phyloP scores from a whole-genome alignment of 164 flowering plant species.

The Akebia trifoliata region DNA sequence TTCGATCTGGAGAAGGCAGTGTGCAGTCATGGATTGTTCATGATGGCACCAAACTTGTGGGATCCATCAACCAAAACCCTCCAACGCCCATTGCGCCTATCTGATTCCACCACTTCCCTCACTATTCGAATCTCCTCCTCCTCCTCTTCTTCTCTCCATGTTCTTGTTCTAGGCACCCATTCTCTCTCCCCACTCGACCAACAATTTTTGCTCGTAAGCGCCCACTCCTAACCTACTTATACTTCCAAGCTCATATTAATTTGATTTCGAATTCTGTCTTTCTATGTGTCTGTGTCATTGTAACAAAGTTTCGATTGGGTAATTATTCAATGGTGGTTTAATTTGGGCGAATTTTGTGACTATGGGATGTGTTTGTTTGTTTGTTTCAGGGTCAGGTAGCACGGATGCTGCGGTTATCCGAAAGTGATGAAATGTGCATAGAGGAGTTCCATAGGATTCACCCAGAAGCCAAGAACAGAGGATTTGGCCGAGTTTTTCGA shows the following conservation, averaged over 20 bases:
- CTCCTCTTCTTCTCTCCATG: slow-evolving; percentile 13
- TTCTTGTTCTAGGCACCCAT: slow-evolving; percentile 16
- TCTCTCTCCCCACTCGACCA: slow-evolving; percentile 18
- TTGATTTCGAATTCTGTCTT: too few species aligned
- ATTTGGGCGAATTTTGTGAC: too few species aligned
- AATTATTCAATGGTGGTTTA: too few species aligned
- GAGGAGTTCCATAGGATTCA: slow-evolving; percentile 33
- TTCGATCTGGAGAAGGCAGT: slow-evolving; percentile 36
- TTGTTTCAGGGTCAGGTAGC: slow-evolving; percentile 33
- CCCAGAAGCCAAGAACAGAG: slow-evolving; percentile 20
- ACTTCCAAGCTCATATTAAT: too few species aligned
- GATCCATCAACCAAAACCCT: slow-evolving; percentile 29
- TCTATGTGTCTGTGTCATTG: too few species aligned
- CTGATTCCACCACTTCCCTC: slow-evolving; percentile 19
- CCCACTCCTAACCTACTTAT: too few species aligned
- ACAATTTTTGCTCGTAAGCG: slow-evolving; percentile 17
- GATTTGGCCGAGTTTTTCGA: slow-evolving; percentile 53
- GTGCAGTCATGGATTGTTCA: slow-evolving; percentile 46
- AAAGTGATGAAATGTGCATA: slow-evolving; percentile 26
- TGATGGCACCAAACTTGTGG: slow-evolving; percentile 53
- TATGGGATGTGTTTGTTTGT: not conserved
- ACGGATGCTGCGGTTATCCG: slow-evolving; percentile 48
- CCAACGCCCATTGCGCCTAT: slow-evolving; percentile 35
- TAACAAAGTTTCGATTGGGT: too few species aligned
- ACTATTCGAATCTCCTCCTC: slow-evolving; percentile 27